These are phyloP conservation scores for Capronia coronata DNA, from an alignment of 2,329 filamentous ascomycete genomes.

Conservation along the genomic window DNA sequence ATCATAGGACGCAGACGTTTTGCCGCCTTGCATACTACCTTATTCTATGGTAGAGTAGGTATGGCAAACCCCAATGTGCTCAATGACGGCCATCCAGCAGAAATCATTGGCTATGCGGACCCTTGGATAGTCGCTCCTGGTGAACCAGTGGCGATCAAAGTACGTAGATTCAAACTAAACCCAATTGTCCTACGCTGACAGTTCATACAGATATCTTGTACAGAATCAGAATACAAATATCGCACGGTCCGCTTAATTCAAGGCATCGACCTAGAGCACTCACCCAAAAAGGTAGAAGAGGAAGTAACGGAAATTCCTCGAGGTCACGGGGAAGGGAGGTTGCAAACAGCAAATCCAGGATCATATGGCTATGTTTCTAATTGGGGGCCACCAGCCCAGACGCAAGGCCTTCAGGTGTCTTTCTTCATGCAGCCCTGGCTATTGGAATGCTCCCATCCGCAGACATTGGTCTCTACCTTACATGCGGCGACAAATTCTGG, in stretches of 20 bases:
- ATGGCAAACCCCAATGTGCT: conserved; percentile 1
- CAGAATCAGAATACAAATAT: conserved; percentile 15
- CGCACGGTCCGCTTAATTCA: conserved; percentile 17
- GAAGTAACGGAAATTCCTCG: conserved; percentile 7
- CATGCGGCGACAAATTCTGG: neutral
- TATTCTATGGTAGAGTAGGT: neutral
- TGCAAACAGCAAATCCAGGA: conserved; percentile 12
- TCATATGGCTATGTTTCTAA: conserved; percentile 10
- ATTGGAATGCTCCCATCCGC: conserved; percentile 1
- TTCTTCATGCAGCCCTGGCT: conserved; percentile 17
- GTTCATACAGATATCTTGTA: conserved; percentile 15
- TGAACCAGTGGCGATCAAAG: conserved; percentile 6
- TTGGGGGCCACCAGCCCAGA: neutral
- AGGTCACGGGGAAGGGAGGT: conserved; percentile 1
- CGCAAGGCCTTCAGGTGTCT: conserved; percentile 1
- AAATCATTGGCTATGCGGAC: conserved; percentile 16
- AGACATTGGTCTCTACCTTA: conserved; percentile 13
- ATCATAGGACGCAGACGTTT: too few species aligned
- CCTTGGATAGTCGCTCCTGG: conserved; percentile 15
- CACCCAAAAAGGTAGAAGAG: conserved; percentile 7
- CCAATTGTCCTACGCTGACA: neutral
- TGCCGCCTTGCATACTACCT: too few species aligned
- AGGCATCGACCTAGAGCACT: conserved; percentile 12
- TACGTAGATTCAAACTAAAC: neutral
- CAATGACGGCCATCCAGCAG: neutral